phyloP scores from a whole-genome alignment of 495 filamentous ascomycete species.

The Daldinia bambusicola region DNA sequence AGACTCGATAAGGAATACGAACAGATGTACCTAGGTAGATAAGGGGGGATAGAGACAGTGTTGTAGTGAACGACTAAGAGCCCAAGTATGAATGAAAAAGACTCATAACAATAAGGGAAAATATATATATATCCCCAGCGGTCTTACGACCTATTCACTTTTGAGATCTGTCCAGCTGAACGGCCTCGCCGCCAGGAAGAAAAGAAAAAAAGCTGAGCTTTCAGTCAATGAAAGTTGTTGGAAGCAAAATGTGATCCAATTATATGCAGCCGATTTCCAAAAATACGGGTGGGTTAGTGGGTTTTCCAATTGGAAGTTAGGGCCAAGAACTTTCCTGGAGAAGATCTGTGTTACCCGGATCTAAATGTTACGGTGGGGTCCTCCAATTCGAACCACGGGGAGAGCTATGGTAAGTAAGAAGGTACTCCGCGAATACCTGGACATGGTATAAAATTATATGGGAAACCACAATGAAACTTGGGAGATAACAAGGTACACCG shows the following conservation, averaged over 20 bases:
- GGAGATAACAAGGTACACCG: neutral
- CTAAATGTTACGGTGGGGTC: constrained; percentile 33
- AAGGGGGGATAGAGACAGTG: neutral
- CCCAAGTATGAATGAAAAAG: neutral
- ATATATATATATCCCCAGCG: neutral
- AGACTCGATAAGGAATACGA: constrained; percentile 1
- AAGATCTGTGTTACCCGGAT: constrained; percentile 17
- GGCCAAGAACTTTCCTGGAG: constrained; percentile 18
- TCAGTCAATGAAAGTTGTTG: neutral
- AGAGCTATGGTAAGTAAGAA: constrained; percentile 3
- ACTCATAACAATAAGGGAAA: neutral
- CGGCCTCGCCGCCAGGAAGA: neutral
- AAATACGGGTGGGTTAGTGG: constrained; percentile 15
- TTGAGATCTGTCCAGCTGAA: neutral
- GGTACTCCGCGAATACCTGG: constrained; percentile 28
- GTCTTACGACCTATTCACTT: neutral
- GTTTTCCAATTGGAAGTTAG: constrained; percentile 15
- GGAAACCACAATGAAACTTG: constrained; percentile 6
- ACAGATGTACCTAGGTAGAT: neutral
- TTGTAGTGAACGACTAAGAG: constrained; percentile 4
- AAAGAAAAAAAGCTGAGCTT: neutral
- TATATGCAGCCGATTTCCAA: constrained; percentile 35
- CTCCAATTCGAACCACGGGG: constrained; percentile 5
- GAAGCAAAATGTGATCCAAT: constrained; percentile 32
- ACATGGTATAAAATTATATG: constrained; percentile 1